Evolutionary conservation across 1,284 basidiomycete genomes (phyloP), one percentile per base, ranked within the genome.

Genomic region (Moesziomyces aphidis): DNA sequence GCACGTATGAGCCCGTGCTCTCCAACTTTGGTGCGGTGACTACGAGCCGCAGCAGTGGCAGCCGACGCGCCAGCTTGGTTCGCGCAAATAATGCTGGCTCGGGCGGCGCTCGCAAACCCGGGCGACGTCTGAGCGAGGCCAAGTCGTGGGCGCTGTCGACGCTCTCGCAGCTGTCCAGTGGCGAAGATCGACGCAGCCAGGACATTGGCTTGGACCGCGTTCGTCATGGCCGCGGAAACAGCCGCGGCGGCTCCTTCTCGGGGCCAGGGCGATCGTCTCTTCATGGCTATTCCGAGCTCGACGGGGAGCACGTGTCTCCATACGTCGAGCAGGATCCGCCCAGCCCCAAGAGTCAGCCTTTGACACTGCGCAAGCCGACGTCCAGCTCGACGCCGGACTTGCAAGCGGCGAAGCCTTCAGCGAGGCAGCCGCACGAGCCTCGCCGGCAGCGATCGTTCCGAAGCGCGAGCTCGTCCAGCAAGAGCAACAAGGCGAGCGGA

Each of bases 1-100:
- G 64, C 4, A 72, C 69, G 9, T 72, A 72, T 24, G 69, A 72
- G 54, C 69, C 69, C 13, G 51, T 72, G 28, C 45, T 72, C 9
- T 53, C 59, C 8, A 61, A 39, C 55, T 19, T 71, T 23, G 49
- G 53, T 22, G 48, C 50, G 17, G 57, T 36, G 5, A 50, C 46
- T 3, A 10, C 11, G 21, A 54, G 52, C n/a, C 46, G 52, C 17
- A 50, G 51, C n/a, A 55, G 36, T 42, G 55, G 60, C 17, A 45
- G 51, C 15, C 36, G 55, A 7, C 44, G 53, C 7, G 49, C 19
- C 15, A 63, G 56, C 57, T 15, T 67, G 50, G 24, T 42, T 9
- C 36, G 28, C 17, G 39, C 39, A 7, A 46, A 34, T 24, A 50
- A 50, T 10, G n/a, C 11, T 11, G 36, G 31, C n/a, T 52, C 36